Conservation (phyloP, 2,329 filamentous ascomycete species). For the Pestalotiopsis sp. region DNA sequence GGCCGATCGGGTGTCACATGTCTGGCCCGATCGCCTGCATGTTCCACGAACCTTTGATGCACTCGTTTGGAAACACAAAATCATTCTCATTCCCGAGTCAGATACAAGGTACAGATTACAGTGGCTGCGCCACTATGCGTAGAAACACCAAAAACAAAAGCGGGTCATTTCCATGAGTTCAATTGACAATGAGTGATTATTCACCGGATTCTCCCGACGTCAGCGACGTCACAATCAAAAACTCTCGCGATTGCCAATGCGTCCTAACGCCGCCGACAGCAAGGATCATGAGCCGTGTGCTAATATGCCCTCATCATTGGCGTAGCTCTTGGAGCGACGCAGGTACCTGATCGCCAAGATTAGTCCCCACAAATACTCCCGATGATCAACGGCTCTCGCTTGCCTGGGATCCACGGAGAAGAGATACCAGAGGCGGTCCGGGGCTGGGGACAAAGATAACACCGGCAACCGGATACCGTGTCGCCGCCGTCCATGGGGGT, state of each 20-base stretch:
- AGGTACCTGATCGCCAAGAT: background rate
- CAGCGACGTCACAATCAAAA: background rate
- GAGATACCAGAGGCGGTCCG: background rate
- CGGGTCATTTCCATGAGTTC: too few relatives aligned
- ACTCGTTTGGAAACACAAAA: too few relatives aligned
- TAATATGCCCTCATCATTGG: background rate
- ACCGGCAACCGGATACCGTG: background rate
- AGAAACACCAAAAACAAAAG: too few relatives aligned
- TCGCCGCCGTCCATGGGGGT: background rate
- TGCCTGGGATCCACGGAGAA: background rate
- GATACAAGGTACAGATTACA: too few relatives aligned
- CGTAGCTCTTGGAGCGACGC: background rate
- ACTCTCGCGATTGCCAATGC: background rate
- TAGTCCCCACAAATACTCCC: background rate
- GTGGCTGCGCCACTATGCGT: background rate
- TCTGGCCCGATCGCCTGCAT: too few relatives aligned
- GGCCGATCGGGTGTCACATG: too few relatives aligned
- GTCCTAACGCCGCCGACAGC: background rate
- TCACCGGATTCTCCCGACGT: background rate
- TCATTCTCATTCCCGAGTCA: too few relatives aligned
- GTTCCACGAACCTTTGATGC: too few relatives aligned
- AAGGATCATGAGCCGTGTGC: slow-evolving; percentile 1
- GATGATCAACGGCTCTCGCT: background rate
- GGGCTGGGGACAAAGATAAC: background rate
- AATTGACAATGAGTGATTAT: background rate